Evolutionary conservation across 164 flowering plant species (phyloP), one percentile per base, ranked within the genome.

Genomic region (Annona cherimola): DNA sequence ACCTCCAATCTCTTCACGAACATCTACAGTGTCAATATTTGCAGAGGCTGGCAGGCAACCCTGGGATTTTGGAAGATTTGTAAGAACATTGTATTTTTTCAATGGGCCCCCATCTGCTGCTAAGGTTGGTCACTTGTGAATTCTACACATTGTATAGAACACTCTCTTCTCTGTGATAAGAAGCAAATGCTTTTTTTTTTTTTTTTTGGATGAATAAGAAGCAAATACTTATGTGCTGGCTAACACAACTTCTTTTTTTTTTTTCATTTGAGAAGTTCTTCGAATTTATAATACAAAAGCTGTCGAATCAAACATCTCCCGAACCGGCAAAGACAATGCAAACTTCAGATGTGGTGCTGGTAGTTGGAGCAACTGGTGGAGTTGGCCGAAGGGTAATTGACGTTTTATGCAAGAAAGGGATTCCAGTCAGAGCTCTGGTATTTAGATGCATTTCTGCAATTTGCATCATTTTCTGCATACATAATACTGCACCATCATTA

Each of bases 341-440:
- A 75, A 78, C 87, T 72, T 84, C 92, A 68, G 94, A 89, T 26
- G 77, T 88, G 11, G 70, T 89, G 54, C 81, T 95, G 14, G 99
- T 95, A 4, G 87, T 88, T 75, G 99, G 99, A 79, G 99, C 92
- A 42, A 92, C 98, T 63, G 99, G 99, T 67, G 99, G 99, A 71
- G 99, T 95, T 44, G 99, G 99, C 26, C 79, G 93, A 82, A 88
- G 99, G 71, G 97, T 91, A n/a, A 94, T 95, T 65, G 88, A 91
- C 71, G 75, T 87, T 70, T 76, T 92, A 71, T 82, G 86, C 69
- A 86, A 84, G 66, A 91, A 88, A 79, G 96, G 98, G 61, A 71
- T 85, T 19, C 92, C 92, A 0, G 92, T 91, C 70, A 85, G 93
- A 76, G 94, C 80, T 12, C 81, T 95, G 98, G 99, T 95, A 91